Evolutionary conservation across 2,329 filamentous ascomycete species (phyloP), one percentile per base, ranked within the genome.

Genomic region (Fusarium sp.): DNA sequence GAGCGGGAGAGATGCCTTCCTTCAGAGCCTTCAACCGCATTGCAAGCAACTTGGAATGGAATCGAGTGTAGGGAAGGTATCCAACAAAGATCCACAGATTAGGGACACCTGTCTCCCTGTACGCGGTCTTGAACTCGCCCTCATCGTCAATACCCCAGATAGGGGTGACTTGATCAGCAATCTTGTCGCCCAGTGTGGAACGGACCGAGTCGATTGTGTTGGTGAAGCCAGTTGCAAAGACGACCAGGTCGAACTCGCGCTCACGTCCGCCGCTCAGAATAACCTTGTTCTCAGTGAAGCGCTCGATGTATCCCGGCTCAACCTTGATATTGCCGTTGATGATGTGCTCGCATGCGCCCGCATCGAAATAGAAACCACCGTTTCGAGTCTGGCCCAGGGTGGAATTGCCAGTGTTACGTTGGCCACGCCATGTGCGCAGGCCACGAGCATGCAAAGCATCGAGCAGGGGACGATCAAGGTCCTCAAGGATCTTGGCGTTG

Each of bases 191-290:
- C 33, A 90, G 78, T 2, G 86, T 83, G 66, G 85, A 84, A 35
- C 85, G 81, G 35, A 87, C 83, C 1, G 85, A 86, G 3, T 85
- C 87, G 11, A 84, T 81, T 84, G 89, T 89, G 74, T 88, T 89
- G 45, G 88, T 84, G 75, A 87, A 90, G 7, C 85, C 82, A 1
- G 83, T 85, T 6, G 84, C 84, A 37, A 85, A 78, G 12, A 90
- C 85, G 3, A 90, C 85, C n/a, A 78, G 76, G 67, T 84, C 82
- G 40, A 77, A 82, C 43, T 81, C 65, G 9, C 71, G 77, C 76
- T 81, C 80, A 8, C 80, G 78, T 10, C 74, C 81, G 30, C 77
- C 81, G 50, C 69, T 78, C 15, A 83, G 65, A 12, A 82, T 70
- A n/a, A 82, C 80, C 54, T 78, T 80, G 60, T 81, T 77, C 27